Base-by-base conservation (phyloP, 2,329 filamentous ascomycete genomes). In the Leptosphaerulina australis region DNA sequence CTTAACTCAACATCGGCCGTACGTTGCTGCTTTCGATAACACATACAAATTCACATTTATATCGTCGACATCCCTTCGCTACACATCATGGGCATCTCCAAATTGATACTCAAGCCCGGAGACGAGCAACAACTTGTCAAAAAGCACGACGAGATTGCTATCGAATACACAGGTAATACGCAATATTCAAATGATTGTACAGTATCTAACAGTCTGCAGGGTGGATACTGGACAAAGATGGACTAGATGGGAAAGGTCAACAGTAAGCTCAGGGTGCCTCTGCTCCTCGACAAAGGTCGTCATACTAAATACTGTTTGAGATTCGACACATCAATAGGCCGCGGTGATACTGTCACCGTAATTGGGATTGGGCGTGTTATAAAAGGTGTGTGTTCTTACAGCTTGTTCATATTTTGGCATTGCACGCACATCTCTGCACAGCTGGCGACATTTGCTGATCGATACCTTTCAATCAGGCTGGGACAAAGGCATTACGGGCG, bases 301-400 rank as follows among this genome's bases (percentile, higher is more conserved):
- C 3, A 10, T 44, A 26, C 55, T 68, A 30, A 68, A 30, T 11
- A 24, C 38, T 24, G 55, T 46, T 25, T 39, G 63, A 96, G 92
- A 75, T 97, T 99, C 77, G 94, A 97, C 77, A 88, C 86, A 54
- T 96, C 93, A 14, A 81, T 87, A 58, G 86, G 85, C 55, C 85
- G 90, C 46, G 87, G 86, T 39, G 84, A 91, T 73, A 92, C 97
- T 69, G 78, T 84, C 55, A 88, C 85, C 57, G 70, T 75, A 50
- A 97, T 99, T 73, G 94, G 94, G 44, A 80, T 88, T 59, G 91
- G 91, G 45, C 81, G 83, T 68, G 88, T 97, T 68, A 97, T 99
- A 77, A 84, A 83, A 79, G 93, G 92, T 94, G 81, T 56, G 75
- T 63, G 14, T 9, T 40, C 17, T 44, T 30, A 10, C 20, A 8